phyloP scores from a whole-genome alignment of 345 rosid genomes.

The Acer negundo region DNA sequence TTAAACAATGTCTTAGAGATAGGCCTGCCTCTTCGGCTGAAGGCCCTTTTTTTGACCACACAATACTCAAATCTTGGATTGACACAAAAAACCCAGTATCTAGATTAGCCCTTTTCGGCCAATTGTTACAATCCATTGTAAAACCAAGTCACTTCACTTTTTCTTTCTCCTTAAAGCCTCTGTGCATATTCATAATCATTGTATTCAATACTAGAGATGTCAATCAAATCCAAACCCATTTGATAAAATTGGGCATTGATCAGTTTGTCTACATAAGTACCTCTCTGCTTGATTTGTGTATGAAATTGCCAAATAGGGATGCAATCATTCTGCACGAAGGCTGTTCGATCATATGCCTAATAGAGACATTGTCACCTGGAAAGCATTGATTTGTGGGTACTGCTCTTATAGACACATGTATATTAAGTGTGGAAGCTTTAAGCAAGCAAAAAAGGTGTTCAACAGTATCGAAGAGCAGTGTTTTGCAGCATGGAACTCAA shows the following conservation, averaged over 20 bases:
- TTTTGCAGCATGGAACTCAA: slow-evolving; percentile 74
- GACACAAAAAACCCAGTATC: slow-evolving; percentile 24
- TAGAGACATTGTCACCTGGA: slow-evolving; percentile 76
- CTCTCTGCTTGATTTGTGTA: slow-evolving; percentile 43
- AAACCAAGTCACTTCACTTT: slow-evolving; percentile 60
- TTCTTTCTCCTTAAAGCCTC: slow-evolving; percentile 52
- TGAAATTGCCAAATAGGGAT: slow-evolving; percentile 58
- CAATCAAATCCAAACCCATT: slow-evolving; percentile 53
- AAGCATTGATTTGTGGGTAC: slow-evolving; percentile 80
- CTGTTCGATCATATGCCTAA: slow-evolving; percentile 68
- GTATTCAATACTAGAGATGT: slow-evolving; percentile 34
- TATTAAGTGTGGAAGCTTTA: slow-evolving; percentile 66
- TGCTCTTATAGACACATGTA: slow-evolving; percentile 82
- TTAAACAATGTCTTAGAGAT: too few species aligned
- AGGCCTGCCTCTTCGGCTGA: too few species aligned
- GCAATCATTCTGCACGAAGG: slow-evolving; percentile 34
- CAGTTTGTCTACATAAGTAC: slow-evolving; percentile 59
- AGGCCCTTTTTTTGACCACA: too few species aligned
- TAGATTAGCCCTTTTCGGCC: slow-evolving; percentile 47
- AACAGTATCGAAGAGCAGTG: slow-evolving; percentile 47
- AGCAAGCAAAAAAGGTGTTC: slow-evolving; percentile 61
- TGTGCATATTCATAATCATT: slow-evolving; percentile 27
- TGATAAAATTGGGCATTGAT: slow-evolving; percentile 53
- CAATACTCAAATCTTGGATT: too few species aligned
- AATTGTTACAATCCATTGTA: slow-evolving; percentile 43